These are phyloP conservation scores for Climacium dendroides DNA, from an alignment of 225 moss, liverwort and hornwort species.

Conservation along the genomic window DNA sequence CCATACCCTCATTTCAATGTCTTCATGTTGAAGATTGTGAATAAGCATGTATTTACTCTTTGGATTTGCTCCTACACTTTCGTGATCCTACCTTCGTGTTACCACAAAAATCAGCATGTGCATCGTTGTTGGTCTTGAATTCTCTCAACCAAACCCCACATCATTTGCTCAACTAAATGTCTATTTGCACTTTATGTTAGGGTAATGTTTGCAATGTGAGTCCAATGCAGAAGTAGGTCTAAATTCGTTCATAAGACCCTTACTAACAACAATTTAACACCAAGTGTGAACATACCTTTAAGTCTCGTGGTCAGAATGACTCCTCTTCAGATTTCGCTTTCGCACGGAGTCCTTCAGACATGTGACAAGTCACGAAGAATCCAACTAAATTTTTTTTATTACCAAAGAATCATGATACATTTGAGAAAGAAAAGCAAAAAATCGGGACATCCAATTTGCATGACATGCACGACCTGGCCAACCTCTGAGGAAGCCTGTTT, in stretches of 20 bases:
- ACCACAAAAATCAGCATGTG: not conserved
- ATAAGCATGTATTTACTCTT: not conserved
- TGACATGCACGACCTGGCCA: not conserved
- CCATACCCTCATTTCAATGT: too few relatives aligned
- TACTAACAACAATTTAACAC: too few relatives aligned
- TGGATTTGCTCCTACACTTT: not conserved
- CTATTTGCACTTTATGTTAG: too few relatives aligned
- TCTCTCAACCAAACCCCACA: not conserved
- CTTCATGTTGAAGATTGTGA: not conserved
- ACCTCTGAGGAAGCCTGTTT: not conserved
- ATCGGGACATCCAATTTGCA: not conserved
- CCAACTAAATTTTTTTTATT: slow-evolving; percentile 2
- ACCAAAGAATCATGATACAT: slow-evolving; percentile 32
- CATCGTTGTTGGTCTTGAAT: not conserved
- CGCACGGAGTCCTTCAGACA: not conserved
- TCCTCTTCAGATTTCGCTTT: not conserved
- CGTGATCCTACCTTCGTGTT: too few relatives aligned
- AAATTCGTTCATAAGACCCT: too few relatives aligned
- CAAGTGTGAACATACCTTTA: too few relatives aligned
- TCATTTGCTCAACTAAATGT: not conserved
- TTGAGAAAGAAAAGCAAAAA: not conserved
- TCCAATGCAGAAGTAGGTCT: too few relatives aligned
- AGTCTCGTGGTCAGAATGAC: not conserved
- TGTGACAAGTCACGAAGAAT: not conserved
- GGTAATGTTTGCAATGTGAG: too few relatives aligned